These are phyloP conservation scores for Diplotaxis tenuifolia DNA, from an alignment of 345 rosid genomes.

Conservation along the genomic window DNA sequence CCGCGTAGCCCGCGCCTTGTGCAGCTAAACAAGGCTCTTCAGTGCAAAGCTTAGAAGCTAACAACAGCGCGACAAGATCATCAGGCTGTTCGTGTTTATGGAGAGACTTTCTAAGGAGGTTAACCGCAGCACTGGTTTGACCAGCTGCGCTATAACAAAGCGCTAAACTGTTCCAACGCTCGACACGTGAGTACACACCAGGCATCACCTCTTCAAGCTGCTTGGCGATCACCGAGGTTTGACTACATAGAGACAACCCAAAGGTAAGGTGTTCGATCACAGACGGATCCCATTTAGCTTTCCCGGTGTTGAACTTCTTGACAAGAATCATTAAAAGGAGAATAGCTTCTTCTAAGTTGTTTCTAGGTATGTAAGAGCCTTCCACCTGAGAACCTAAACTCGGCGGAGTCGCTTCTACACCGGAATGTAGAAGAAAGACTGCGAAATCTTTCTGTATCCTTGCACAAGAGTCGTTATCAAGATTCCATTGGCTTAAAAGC, in stretches of 20 bases:
- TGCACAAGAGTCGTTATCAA: slow-evolving; percentile 67
- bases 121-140: slow-evolving; percentile 56
- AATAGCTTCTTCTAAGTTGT: slow-evolving; percentile 90
- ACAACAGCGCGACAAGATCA: slow-evolving; percentile 62
- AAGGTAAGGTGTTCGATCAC: slow-evolving; percentile 77
- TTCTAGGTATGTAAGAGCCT: slow-evolving; percentile 75
- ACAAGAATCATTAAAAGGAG: slow-evolving; percentile 80
- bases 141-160: slow-evolving; percentile 73
- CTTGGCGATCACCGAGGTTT: slow-evolving; percentile 72
- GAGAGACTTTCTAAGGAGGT: slow-evolving; percentile 77
- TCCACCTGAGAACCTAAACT: slow-evolving; percentile 74
- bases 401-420: slow-evolving; percentile 77
- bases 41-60: slow-evolving; percentile 85
- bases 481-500: slow-evolving; percentile 87
- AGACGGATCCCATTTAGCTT: slow-evolving; percentile 77
- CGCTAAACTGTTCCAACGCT: slow-evolving; percentile 81
- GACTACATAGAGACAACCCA: slow-evolving; percentile 70
- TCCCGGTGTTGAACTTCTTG: slow-evolving; percentile 59
- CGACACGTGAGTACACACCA: slow-evolving; percentile 67
- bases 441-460: slow-evolving; percentile 88
- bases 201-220: slow-evolving; percentile 84
- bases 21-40: slow-evolving; percentile 69
- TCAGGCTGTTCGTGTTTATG: slow-evolving; percentile 75
- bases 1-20: slow-evolving; percentile 74
- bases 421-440: slow-evolving; percentile 75